A percentile compares a stretch with the other conserved stretches of the same genome.
phyloP scores from a whole-genome alignment of 208 protist species.

The Crithidia thermophila region DNA sequence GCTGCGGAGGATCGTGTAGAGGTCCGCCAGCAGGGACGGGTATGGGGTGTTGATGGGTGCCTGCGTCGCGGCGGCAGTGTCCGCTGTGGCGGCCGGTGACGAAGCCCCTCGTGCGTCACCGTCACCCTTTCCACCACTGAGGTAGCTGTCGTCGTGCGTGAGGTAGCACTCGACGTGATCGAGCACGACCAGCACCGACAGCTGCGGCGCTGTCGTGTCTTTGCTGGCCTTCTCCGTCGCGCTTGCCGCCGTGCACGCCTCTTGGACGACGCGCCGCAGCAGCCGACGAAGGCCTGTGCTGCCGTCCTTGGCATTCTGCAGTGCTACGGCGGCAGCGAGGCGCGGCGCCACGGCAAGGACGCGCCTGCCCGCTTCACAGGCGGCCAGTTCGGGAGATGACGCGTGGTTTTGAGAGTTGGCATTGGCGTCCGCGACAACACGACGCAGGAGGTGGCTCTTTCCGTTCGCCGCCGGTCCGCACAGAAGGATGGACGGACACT shows the following conservation, averaged over 20 bases:
- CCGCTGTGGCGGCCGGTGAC: too few relatives aligned
- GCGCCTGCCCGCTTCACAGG: not conserved
- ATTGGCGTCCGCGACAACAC: not conserved
- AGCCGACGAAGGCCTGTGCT: slow-evolving; percentile 50
- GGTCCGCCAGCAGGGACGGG: slow-evolving; percentile 50
- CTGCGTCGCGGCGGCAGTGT: too few relatives aligned
- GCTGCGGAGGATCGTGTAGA: slow-evolving; percentile 57
- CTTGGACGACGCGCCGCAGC: slow-evolving; percentile 33
- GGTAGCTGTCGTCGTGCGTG: not conserved
- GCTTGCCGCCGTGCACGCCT: slow-evolving; percentile 3
- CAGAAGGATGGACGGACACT: slow-evolving; percentile 52
- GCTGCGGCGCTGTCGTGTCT: not conserved
- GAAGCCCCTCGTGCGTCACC: not conserved
- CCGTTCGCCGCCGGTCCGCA: slow-evolving; percentile 61
- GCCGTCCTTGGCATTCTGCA: slow-evolving; percentile 40
- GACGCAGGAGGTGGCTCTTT: slow-evolving; percentile 58
- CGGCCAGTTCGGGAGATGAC: not conserved
- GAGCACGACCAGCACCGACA: slow-evolving; percentile 51
- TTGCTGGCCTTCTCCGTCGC: not conserved
- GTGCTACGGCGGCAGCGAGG: slow-evolving; percentile 22
- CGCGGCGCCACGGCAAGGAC: not conserved
- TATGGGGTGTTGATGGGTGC: slow-evolving; percentile 36
- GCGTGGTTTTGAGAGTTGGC: not conserved
- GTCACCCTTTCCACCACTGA: not conserved
- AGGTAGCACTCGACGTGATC: slow-evolving; percentile 77